These are phyloP conservation scores for Debaryomyces nepalensis DNA, from an alignment of 1,139 yeast species.

Conservation along the genomic window DNA sequence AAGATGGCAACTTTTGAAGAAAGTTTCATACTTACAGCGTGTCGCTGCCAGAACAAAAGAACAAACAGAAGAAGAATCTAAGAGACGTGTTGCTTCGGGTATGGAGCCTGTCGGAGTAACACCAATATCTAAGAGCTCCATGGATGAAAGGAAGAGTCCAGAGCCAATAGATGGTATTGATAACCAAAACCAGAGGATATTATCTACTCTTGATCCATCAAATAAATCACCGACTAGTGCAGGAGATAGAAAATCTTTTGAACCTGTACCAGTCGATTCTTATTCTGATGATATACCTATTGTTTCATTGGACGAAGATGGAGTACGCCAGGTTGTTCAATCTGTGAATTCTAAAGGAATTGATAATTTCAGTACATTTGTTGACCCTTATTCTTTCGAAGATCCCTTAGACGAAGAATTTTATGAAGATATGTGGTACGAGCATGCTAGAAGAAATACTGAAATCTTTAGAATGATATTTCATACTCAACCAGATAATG, in stretches of 20 bases:
- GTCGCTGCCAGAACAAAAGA: slow-evolving; percentile 52
- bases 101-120: slow-evolving; percentile 23
- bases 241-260: slow-evolving; percentile 7
- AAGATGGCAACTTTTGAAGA: slow-evolving; percentile 71
- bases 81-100: slow-evolving; percentile 41
- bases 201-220: slow-evolving; percentile 13
- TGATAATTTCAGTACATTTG: slow-evolving; percentile 47
- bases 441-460: slow-evolving; percentile 84
- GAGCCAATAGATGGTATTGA: slow-evolving; percentile 3
- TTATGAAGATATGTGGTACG: slow-evolving; percentile 87
- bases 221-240: not conserved
- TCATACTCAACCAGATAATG: slow-evolving; percentile 93
- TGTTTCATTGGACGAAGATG: slow-evolving; percentile 50
- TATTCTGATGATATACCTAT: slow-evolving; percentile 47
- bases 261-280: slow-evolving; percentile 8
- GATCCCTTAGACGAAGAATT: slow-evolving; percentile 84
- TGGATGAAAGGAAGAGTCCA: not conserved
- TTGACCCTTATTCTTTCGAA: slow-evolving; percentile 86
- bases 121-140: not conserved
- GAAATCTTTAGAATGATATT: slow-evolving; percentile 80
- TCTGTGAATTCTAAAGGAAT: slow-evolving; percentile 37
- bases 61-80: slow-evolving; percentile 36
- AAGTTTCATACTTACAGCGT: slow-evolving; percentile 69
- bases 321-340: slow-evolving; percentile 48
- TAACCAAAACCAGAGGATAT: slow-evolving; percentile 12